Evolutionary conservation across 2,329 filamentous ascomycete species (phyloP).

Genomic region (Exophiala sp.): DNA sequence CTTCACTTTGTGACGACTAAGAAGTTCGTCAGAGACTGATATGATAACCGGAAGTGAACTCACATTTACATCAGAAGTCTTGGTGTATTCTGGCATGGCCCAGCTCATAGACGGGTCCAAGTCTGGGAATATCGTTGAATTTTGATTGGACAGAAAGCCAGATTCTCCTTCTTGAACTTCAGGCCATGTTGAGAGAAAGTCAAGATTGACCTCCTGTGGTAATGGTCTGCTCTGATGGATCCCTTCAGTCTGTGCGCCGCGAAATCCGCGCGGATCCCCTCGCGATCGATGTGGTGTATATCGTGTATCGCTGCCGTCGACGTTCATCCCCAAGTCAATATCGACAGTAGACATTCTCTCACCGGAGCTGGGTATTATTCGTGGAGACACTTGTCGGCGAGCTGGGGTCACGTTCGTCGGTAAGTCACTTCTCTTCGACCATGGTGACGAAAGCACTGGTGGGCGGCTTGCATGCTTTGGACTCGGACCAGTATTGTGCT

Average conservation of each 20-base stretch:
- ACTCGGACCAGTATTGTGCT: background rate
- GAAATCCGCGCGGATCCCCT: background rate
- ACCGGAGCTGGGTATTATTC: background rate
- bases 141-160: background rate
- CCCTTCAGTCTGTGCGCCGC: background rate
- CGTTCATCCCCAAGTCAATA: background rate
- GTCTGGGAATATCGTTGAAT: constrained; percentile 1
- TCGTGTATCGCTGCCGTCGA: background rate
- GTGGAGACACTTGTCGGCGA: background rate
- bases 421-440: background rate
- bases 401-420: background rate
- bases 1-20: too few relatives aligned
- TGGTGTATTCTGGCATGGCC: background rate
- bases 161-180: background rate
- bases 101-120: background rate
- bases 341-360: background rate
- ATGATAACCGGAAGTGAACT: background rate
- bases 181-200: background rate
- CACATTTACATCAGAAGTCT: constrained; percentile 1
- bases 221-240: background rate
- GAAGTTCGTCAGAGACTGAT: background rate
- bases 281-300: background rate
- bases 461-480: background rate
- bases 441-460: background rate
- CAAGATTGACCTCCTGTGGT: background rate